Evolutionary conservation across 345 rosid genomes (phyloP).

Genomic region (Jatropha curcas): DNA sequence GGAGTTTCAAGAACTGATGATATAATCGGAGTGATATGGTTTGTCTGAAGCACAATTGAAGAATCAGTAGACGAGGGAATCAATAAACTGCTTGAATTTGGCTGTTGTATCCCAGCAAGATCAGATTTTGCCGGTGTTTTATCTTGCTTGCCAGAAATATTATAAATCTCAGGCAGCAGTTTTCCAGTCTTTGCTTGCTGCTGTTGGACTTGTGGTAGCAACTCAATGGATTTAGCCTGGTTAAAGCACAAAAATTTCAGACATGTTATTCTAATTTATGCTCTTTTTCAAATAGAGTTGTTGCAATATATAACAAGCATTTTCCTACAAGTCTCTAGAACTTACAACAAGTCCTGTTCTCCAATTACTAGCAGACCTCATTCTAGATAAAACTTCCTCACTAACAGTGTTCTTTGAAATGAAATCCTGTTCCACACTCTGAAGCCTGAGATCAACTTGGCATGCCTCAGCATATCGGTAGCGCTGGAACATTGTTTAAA

Average conservation of each 20-base stretch:
- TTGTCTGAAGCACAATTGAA: constrained; percentile 33
- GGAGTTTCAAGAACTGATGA: constrained; percentile 47
- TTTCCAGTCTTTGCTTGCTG: constrained; percentile 59
- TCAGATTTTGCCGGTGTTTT: constrained; percentile 41
- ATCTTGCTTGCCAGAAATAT: constrained; percentile 41
- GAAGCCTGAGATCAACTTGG: constrained; percentile 68
- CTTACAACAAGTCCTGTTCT: constrained; percentile 77
- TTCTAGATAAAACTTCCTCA: constrained; percentile 58
- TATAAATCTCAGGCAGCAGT: constrained; percentile 27
- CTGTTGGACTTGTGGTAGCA: constrained; percentile 73
- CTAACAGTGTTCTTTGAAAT: constrained; percentile 35
- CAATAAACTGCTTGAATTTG: constrained; percentile 35
- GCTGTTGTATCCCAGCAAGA: constrained; percentile 35
- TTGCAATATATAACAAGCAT: no score
- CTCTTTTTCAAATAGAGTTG: not conserved
- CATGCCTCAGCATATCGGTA: constrained; percentile 84
- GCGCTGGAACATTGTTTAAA: constrained; percentile 60
- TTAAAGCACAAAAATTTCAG: constrained; percentile 28
- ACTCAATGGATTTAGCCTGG: constrained; percentile 65
- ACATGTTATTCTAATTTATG: not conserved
- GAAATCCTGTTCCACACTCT: constrained; percentile 62
- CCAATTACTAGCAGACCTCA: constrained; percentile 70
- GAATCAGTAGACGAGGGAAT: constrained; percentile 41
- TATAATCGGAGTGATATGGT: constrained; percentile 25
- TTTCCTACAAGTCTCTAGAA: constrained; percentile 27